Percentiles rank a stretch among this genome's conserved stretches.
Conservation (phyloP, 2,329 filamentous ascomycete species). For the Sclerotinia nivalis region DNA sequence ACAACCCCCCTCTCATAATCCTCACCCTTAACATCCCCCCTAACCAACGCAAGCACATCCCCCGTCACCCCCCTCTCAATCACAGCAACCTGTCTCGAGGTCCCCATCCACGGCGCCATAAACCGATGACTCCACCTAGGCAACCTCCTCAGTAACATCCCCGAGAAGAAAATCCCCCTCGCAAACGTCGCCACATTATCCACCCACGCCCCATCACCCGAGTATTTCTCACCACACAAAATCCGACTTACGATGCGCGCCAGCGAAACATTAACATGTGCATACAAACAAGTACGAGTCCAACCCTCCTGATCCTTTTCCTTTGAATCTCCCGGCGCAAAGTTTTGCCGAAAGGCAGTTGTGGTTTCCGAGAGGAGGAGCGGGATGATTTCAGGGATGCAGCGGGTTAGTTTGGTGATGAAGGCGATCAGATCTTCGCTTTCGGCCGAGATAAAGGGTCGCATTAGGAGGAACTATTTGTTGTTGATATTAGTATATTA, state of each 20-base stretch:
- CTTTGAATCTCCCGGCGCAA: background rate
- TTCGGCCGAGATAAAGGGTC: slow-evolving; percentile 2
- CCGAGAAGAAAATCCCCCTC: slow-evolving; percentile 9
- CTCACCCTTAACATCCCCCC: background rate
- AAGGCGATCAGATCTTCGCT: slow-evolving; percentile 17
- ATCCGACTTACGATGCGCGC: background rate
- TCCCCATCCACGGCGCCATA: slow-evolving; percentile 15
- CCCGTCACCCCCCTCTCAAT: background rate
- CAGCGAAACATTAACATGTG: slow-evolving; percentile 4
- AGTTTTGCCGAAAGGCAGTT: background rate
- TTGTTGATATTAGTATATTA: background rate
- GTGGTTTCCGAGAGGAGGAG: slow-evolving; percentile 6
- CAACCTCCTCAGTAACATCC: slow-evolving; percentile 1
- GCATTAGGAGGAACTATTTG: background rate
- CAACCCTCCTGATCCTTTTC: background rate
- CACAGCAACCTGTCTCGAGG: background rate
- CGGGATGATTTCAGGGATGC: background rate
- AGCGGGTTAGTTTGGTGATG: slow-evolving; percentile 4
- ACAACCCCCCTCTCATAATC: background rate
- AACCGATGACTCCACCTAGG: background rate
- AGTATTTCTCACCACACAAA: slow-evolving; percentile 10
- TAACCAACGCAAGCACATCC: background rate
- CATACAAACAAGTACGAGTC: slow-evolving; percentile 7
- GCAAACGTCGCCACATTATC: slow-evolving; percentile 14
- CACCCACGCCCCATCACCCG: background rate